Base-by-base conservation (phyloP, 805 yeast genomes). In the Zygosaccharomyces pseudorouxii region DNA sequence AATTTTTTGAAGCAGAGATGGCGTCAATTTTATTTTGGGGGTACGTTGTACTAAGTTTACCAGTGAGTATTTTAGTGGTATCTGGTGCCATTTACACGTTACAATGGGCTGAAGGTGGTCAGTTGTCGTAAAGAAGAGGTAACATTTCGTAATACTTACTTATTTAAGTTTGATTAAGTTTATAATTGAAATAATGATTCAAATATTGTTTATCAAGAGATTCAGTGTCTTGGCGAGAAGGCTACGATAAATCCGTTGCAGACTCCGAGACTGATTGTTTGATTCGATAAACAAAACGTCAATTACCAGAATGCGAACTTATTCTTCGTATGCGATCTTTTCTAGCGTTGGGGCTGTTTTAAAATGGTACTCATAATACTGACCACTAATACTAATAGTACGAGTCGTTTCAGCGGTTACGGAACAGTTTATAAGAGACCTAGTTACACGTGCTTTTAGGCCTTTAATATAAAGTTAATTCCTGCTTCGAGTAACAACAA, bases 1-100 rank as follows among this genome's bases (percentile, higher is more conserved):
- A 80, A 55, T 72, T 85, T 40, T 86, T 78, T 64, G 90, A 86
- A 62, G 81, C 78, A 59, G 95, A 86, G 65, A 86, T 86, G 92
- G 83, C 87, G 0, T 88, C 88, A 25, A 85, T 86, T 14, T 70
- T 86, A 54, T 86, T 86, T 55, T 86, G 90, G 86, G 92, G 93
- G 4, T 86, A 86, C 56, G 92, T 80, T 14, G 75, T 86, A 2
- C 67, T 86, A 55, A 84, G 90, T 12, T 71, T 86, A 47, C 95
- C 95, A 0, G 81, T 86, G 3, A 84, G 92, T 25, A 86, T 86
- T 29, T 67, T 77, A 37, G 81, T 84, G 47, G 92, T 86, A 25
- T 85, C 83, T 20, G 74, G 81, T 6, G 79, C 88, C 38, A 76
- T 86, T 58, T 64, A 62, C 33, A 77, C 72, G 20, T 57, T 73